A percentile compares a stretch with the other conserved stretches of the same genome.
Evolutionary conservation across 805 yeast species (phyloP).

Genomic region (Candida germanica): DNA sequence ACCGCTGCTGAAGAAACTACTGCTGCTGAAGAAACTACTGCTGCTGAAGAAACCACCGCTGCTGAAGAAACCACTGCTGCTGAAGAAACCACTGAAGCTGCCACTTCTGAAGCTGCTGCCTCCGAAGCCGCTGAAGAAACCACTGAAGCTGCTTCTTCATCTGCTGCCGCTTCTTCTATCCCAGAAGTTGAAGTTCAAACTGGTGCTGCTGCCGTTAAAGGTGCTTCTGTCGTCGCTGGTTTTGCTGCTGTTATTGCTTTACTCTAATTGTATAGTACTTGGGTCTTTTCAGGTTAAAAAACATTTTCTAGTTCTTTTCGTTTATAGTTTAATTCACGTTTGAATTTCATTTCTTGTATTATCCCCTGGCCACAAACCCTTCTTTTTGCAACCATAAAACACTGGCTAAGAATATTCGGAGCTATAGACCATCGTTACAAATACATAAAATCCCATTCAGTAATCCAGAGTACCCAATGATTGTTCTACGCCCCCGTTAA

Average conservation of each 20-base stretch:
- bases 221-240: constrained; percentile 11
- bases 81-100: constrained; percentile 4
- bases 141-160: constrained; percentile 6
- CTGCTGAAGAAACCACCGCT: constrained; percentile 5
- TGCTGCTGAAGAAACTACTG: constrained; percentile 7
- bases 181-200: constrained; percentile 8
- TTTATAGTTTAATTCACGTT: neutral
- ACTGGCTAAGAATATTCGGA: no score
- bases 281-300: no score
- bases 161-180: constrained; percentile 7
- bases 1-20: constrained; percentile 7
- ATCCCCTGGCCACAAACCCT: neutral
- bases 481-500: no score
- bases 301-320: neutral
- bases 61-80: constrained; percentile 5
- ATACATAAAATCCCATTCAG: no score
- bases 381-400: no score
- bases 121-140: constrained; percentile 2
- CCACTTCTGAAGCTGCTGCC: constrained; percentile 3
- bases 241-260: constrained; percentile 14
- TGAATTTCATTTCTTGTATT: neutral
- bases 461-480: no score
- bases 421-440: no score
- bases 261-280: constrained; percentile 6
- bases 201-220: constrained; percentile 9